Conservation (phyloP, 192 early-diverging fungal genomes). For the Dissophora globulifera region DNA sequence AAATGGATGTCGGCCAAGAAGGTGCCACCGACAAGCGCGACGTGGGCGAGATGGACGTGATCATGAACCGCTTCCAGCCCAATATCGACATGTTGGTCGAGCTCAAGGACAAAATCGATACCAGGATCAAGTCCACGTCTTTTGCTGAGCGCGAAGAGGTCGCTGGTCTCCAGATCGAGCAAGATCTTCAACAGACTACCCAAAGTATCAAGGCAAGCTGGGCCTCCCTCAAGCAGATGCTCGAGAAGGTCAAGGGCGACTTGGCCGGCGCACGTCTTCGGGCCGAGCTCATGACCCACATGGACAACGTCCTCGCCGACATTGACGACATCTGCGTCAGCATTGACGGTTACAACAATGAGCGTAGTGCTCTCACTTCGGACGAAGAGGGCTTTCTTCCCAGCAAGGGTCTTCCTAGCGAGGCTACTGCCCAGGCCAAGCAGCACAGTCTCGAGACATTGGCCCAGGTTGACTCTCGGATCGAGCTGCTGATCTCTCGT, state of each 20-base stretch:
- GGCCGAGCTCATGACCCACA: constrained; percentile 36
- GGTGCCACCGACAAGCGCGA: constrained; percentile 49
- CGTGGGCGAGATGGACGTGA: constrained; percentile 54
- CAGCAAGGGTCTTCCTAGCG: constrained; percentile 12
- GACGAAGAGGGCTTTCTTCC: constrained; percentile 47
- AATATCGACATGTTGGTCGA: constrained; percentile 59
- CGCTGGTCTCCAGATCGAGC: constrained; percentile 23
- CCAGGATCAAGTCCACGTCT: constrained; percentile 17
- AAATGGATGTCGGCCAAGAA: constrained; percentile 60
- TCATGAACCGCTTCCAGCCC: constrained; percentile 56
- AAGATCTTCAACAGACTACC: constrained; percentile 41
- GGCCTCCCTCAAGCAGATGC: constrained; percentile 64
- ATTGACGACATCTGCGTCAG: constrained; percentile 43
- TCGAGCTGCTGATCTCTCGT: constrained; percentile 61
- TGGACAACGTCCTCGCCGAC: constrained; percentile 39
- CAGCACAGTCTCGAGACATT: constrained; percentile 46
- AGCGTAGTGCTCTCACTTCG: constrained; percentile 49
- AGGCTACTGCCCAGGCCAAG: constrained; percentile 33
- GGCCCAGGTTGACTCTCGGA: constrained; percentile 60
- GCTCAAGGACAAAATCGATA: constrained; percentile 52
- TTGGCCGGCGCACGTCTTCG: constrained; percentile 52
- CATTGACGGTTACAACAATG: constrained; percentile 43
- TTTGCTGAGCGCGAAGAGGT: constrained; percentile 13
- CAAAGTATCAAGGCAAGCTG: constrained; percentile 64
- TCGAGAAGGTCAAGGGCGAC: constrained; percentile 63